phyloP scores from a whole-genome alignment of 2,329 filamentous ascomycete genomes.

The Hypoxylon sp. region DNA sequence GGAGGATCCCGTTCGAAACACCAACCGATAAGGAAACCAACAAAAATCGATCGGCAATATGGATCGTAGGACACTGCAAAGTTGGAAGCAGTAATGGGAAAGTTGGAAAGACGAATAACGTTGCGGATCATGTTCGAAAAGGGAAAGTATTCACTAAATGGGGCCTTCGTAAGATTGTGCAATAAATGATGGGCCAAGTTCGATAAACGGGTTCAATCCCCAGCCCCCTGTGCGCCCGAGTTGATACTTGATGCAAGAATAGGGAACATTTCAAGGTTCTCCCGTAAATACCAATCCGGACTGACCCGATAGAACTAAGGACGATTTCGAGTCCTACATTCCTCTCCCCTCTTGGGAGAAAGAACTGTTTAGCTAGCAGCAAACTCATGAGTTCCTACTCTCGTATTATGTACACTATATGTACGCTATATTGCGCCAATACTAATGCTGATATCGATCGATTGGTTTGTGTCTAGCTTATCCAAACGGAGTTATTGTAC shows the following conservation, averaged over 20 bases:
- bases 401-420: too few relatives aligned
- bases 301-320: conserved; percentile 6
- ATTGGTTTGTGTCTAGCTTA: neutral
- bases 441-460: neutral
- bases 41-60: neutral
- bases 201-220: conserved; percentile 2
- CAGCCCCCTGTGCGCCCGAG: neutral
- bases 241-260: conserved; percentile 8
- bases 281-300: conserved; percentile 2
- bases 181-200: conserved; percentile 6
- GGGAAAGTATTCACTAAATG: conserved; percentile 6
- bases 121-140: conserved; percentile 11
- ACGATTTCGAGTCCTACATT: conserved; percentile 8
- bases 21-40: neutral
- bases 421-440: too few relatives aligned
- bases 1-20: conserved; percentile 9
- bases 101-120: conserved; percentile 7
- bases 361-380: neutral
- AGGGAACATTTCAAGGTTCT: conserved; percentile 17
- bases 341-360: neutral
- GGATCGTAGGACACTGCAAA: neutral
- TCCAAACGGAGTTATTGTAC: conserved; percentile 18
- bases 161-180: conserved; percentile 5
- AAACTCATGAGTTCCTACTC: too few relatives aligned
- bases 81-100: conserved; percentile 2